Percentiles rank a stretch among this genome's conserved stretches.
These are phyloP conservation scores for Hypomyces perniciosus DNA, from an alignment of 2,329 filamentous ascomycete species.

Conservation along the genomic window DNA sequence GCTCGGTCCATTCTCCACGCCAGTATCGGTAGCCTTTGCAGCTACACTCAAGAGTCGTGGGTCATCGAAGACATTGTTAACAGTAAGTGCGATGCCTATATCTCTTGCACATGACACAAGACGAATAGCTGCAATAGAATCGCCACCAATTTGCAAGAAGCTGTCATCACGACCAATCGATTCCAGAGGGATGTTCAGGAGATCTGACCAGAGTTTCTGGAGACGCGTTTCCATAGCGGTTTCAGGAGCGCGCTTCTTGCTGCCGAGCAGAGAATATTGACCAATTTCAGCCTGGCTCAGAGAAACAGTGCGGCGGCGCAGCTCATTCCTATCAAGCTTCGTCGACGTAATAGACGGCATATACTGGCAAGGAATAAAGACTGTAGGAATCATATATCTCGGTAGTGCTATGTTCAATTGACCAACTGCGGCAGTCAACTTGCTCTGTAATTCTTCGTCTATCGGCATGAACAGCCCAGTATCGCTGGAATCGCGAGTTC, in stretches of 20 bases:
- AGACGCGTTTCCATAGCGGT: constrained; percentile 16
- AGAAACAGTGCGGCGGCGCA: not conserved
- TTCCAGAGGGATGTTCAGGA: constrained; percentile 9
- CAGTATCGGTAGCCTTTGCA: not conserved
- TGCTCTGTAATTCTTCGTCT: not conserved
- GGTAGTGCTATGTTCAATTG: constrained; percentile 1
- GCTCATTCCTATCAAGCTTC: constrained; percentile 12
- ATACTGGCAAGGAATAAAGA: constrained; percentile 4
- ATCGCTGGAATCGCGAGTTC: not conserved
- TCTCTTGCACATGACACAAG: constrained; percentile 2
- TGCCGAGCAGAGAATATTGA: constrained; percentile 20
- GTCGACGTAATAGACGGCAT: constrained; percentile 3
- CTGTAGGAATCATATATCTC: constrained; percentile 4
- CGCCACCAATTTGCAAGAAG: constrained; percentile 19
- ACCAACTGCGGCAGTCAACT: not conserved
- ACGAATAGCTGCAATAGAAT: constrained; percentile 20
- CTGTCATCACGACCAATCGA: constrained; percentile 15
- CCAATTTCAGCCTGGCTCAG: constrained; percentile 9
- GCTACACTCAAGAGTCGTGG: constrained; percentile 1
- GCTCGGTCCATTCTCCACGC: not conserved
- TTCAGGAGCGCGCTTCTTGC: constrained; percentile 12
- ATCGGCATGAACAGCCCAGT: not conserved
- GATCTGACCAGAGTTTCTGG: constrained; percentile 14
- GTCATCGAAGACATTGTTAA: constrained; percentile 2
- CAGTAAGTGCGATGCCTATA: not conserved